Evolutionary conservation across 2,329 filamentous ascomycete genomes (phyloP), one percentile per base, ranked within the genome.

Genomic region (Mollisiaceae sp.): DNA sequence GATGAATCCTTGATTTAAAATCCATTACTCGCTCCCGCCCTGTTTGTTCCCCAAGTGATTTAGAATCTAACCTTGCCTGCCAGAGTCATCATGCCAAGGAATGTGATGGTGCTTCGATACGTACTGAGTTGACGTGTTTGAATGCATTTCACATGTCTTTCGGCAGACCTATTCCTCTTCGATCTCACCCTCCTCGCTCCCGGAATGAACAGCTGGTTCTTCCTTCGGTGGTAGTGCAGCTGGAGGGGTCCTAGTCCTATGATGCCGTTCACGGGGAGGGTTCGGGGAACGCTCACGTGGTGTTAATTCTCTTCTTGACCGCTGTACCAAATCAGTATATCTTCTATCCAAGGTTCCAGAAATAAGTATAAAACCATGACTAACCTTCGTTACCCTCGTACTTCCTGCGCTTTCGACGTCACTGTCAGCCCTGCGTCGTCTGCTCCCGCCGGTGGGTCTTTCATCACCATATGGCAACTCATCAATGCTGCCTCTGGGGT

Each of bases 101-200:
- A 67, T 50, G 43, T 69, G 72, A 69, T 73, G 65, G 62, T 36
- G 41, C 45, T 61, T 57, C 71, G 65, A 75, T 78, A 79, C 77
- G 74, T 79, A 79, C 78, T 70, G 68, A 56, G 70, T 41, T 66
- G 59, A 62, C 61, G 55, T 57, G 60, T 41, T 59, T 22, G 41
- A n/a, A 22, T 39, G 18, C 39, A 22, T 4, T 60, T 20, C 65
- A 39, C 61, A 32, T 62, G 11, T 39, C 32, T 56, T 27, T 43
- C 18, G 18, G 32, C 27, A 4, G 12, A 5, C 56, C 27, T 66
- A 87, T 72, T 88, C 86, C 82, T 98, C 94, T 79, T 97, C 95
- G 73, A 99, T 98, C 81, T 99, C 95, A 60, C 95, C 95, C 79
- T 99, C 95, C 80, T 99, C 95, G 75, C 94, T 97, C 61, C 95